Evolutionary conservation across 768 basidiomycete genomes (phyloP).

Genomic region (Lepiota venenata): DNA sequence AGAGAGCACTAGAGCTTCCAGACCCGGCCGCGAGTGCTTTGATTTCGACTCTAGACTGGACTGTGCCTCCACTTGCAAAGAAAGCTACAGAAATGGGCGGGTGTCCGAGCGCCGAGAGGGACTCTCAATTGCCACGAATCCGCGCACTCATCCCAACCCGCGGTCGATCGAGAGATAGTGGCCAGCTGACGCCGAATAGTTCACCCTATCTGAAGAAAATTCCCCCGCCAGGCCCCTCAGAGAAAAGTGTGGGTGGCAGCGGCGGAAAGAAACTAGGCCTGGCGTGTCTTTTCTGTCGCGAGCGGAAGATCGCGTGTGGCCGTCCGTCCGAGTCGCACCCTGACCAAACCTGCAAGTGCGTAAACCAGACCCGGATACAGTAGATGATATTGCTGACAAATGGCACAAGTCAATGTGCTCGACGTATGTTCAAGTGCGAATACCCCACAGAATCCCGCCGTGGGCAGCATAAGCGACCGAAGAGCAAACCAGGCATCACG

Average conservation of each 20-base stretch:
- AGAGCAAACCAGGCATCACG: background rate
- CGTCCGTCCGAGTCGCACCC: slow-evolving; percentile 6
- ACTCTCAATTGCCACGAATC: background rate
- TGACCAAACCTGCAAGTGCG: slow-evolving; percentile 12
- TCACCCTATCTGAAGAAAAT: background rate
- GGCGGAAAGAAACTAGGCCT: slow-evolving; percentile 5
- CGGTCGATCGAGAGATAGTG: background rate
- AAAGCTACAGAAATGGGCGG: background rate
- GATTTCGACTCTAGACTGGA: background rate
- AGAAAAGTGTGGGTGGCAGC: background rate
- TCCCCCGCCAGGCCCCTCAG: background rate
- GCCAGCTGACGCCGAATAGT: background rate
- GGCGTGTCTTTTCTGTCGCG: slow-evolving; percentile 14
- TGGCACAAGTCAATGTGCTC: slow-evolving; percentile 7
- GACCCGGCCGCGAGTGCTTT: background rate
- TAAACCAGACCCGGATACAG: no score
- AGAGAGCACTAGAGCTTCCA: background rate
- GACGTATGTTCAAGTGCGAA: slow-evolving; percentile 10
- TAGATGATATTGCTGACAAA: background rate
- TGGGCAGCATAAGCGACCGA: slow-evolving; percentile 9
- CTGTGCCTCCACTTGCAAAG: background rate
- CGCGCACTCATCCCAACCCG: background rate
- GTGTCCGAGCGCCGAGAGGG: background rate
- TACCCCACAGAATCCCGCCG: slow-evolving; percentile 8
- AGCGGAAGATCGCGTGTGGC: slow-evolving; percentile 15